phyloP scores from a whole-genome alignment of 441 rosid genomes.

The Populus hybrid region DNA sequence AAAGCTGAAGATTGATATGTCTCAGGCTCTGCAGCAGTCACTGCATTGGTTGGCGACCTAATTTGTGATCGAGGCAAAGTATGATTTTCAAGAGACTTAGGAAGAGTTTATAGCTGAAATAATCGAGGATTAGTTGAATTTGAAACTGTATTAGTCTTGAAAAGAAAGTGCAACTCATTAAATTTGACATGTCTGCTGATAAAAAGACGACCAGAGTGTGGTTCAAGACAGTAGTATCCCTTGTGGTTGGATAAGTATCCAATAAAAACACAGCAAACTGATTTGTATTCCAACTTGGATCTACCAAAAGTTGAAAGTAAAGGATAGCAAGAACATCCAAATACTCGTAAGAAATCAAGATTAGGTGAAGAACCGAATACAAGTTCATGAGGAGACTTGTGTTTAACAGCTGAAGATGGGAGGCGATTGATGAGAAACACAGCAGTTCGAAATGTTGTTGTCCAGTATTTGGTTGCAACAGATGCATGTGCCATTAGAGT shows the following conservation, averaged over 20 bases:
- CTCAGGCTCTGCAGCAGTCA: no score
- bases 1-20: no score
- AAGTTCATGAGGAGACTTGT: background rate
- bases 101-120: no score
- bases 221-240: background rate
- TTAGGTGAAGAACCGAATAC: background rate
- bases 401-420: background rate
- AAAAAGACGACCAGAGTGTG: background rate
- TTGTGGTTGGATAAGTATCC: background rate
- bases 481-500: background rate
- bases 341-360: background rate
- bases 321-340: slow-evolving; percentile 3
- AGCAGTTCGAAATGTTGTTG: background rate
- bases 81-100: no score
- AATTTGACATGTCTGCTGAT: background rate
- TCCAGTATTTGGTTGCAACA: background rate
- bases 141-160: no score
- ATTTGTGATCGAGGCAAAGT: no score
- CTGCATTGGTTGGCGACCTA: no score
- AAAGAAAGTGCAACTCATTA: background rate
- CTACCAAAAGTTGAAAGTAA: background rate
- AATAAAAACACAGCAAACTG: background rate
- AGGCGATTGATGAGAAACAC: background rate
- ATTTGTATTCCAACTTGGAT: background rate
- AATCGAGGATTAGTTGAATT: no score